Base-by-base conservation (phyloP, 1,284 basidiomycete species). In the Trametes hirsuta region DNA sequence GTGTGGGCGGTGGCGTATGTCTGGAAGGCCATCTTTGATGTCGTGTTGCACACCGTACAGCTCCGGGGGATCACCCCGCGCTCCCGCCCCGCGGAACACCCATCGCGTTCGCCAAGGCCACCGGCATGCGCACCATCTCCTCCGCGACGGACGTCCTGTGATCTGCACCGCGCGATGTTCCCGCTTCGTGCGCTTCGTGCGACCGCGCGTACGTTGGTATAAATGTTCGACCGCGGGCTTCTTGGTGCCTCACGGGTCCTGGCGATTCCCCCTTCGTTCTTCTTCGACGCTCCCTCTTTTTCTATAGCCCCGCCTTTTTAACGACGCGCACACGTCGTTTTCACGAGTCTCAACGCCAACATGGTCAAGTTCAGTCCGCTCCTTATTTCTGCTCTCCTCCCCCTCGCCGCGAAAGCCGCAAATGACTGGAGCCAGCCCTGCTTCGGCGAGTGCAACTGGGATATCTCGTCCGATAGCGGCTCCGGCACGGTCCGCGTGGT, bases 401-500 rank as follows among this genome's bases (percentile, higher is more conserved):
- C 64, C 34, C 36, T 66, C 34, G 64, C 62, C 45, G 64, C 58
- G 37, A 54, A 24, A 35, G 67, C 63, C 14, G 65, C 65, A 39
- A 68, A 68, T 45, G 67, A 68, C 55, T 68, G 67, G 67, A 48
- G 55, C 41, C 40, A 63, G 50, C 62, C 67, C 18, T 68, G 67
- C 55, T 63, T 64, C 42, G 65, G 67, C 46, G 54, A 65, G 42
- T 68, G 66, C 44, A 59, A 58, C 36, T 68, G 65, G 61, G 65
- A 66, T 47, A 50, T 66, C 41, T 52, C 47, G 12, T 48, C 61
- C 1, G 65, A 41, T 2, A 55, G 22, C 14, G 65, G 56, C 39
- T 66, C 63, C 14, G 66, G 63, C 25, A 63, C 66, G 3, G 51
- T 67, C 46, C 64, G 59, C 18, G 55, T 68, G 9, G 67, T 68